Percentiles rank a stretch among this genome's conserved stretches.
Evolutionary conservation across 2,329 filamentous ascomycete species (phyloP).

Genomic region (Aureobasidium musti): DNA sequence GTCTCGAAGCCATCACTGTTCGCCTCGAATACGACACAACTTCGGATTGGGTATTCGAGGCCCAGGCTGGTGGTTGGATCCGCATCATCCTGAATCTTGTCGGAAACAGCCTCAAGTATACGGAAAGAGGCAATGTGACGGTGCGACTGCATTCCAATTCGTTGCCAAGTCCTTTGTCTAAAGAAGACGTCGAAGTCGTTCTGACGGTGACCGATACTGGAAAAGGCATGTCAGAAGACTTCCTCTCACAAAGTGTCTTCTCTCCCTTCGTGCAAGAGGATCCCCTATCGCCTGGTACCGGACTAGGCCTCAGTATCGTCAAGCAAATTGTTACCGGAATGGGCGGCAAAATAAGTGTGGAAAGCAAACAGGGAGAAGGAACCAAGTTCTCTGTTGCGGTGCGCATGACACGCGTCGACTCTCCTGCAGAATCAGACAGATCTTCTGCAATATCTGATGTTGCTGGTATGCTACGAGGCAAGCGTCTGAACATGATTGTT

Average conservation of each 20-base stretch:
- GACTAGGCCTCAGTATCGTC: constrained; percentile 66
- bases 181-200: constrained; percentile 5
- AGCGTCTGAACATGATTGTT: constrained; percentile 14
- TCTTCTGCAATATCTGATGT: background rate
- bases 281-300: constrained; percentile 60
- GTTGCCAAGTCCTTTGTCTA: background rate
- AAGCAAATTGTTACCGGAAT: constrained; percentile 42
- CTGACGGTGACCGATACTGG: constrained; percentile 62
- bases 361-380: constrained; percentile 55
- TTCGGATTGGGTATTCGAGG: constrained; percentile 48
- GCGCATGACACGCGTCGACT: background rate
- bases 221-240: constrained; percentile 65
- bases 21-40: constrained; percentile 32
- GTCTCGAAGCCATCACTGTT: constrained; percentile 16
- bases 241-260: constrained; percentile 62
- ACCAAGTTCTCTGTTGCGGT: constrained; percentile 54
- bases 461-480: background rate
- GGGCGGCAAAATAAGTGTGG: constrained; percentile 48
- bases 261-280: constrained; percentile 68
- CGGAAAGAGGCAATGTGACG: constrained; percentile 28
- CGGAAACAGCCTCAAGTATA: constrained; percentile 33
- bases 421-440: background rate
- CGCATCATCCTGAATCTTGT: constrained; percentile 33
- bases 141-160: constrained; percentile 33
- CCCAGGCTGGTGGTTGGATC: constrained; percentile 42